Percentiles rank a stretch among this genome's conserved stretches.
Evolutionary conservation across 2,329 filamentous ascomycete genomes (phyloP).

Genomic region (Venturia pyrina): DNA sequence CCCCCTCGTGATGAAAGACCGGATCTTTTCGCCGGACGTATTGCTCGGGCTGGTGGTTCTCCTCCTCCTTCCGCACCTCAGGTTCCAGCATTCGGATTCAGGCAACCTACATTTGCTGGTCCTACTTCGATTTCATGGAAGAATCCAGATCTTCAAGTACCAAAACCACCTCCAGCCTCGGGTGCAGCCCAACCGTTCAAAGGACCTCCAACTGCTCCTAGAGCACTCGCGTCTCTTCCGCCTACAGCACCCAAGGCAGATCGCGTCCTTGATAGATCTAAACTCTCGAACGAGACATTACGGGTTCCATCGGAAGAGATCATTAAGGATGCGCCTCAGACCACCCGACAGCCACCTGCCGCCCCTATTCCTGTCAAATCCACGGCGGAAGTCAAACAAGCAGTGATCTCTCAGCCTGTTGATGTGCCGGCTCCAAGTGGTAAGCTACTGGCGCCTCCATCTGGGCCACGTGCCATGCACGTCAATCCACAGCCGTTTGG

Average conservation of each 20-base stretch:
- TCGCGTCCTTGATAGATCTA: slow-evolving; percentile 21
- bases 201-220: slow-evolving; percentile 25
- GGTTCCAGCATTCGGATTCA: slow-evolving; percentile 45
- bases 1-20: slow-evolving; percentile 31
- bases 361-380: background rate
- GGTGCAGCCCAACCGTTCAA: slow-evolving; percentile 23
- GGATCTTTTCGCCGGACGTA: slow-evolving; percentile 33
- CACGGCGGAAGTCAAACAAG: background rate
- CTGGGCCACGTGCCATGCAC: slow-evolving; percentile 12
- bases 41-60: slow-evolving; percentile 35
- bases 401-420: background rate
- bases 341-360: background rate
- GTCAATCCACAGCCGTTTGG: slow-evolving; percentile 12
- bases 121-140: slow-evolving; percentile 32
- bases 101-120: slow-evolving; percentile 7
- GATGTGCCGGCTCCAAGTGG: background rate
- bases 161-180: slow-evolving; percentile 18
- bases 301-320: slow-evolving; percentile 6
- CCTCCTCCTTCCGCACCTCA: slow-evolving; percentile 44
- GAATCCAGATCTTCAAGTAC: slow-evolving; percentile 25
- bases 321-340: slow-evolving; percentile 14
- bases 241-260: slow-evolving; percentile 33
- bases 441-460: slow-evolving; percentile 6
- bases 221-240: slow-evolving; percentile 24
- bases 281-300: slow-evolving; percentile 16